These are phyloP conservation scores for Candida arabinofermentans DNA, from an alignment of 805 yeast species.

Conservation along the genomic window DNA sequence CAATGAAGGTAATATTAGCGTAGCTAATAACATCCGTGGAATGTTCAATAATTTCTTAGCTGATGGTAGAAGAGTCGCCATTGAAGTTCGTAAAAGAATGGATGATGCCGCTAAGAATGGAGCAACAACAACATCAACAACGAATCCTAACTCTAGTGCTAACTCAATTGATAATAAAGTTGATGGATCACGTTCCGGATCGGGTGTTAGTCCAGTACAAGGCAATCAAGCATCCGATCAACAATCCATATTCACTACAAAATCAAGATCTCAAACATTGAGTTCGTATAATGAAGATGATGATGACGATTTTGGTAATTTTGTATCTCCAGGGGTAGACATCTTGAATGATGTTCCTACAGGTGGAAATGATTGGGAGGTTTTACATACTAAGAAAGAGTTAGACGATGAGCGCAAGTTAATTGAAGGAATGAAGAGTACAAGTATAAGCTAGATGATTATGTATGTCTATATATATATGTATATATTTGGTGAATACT, in stretches of 20 bases:
- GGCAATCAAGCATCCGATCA: slow-evolving; percentile 11
- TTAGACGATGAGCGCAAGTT: slow-evolving; percentile 13
- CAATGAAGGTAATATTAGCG: slow-evolving; percentile 27
- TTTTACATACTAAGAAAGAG: slow-evolving; percentile 17
- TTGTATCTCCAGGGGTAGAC: slow-evolving; percentile 26
- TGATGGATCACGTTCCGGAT: no score
- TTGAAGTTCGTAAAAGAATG: slow-evolving; percentile 82
- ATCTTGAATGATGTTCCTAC: slow-evolving; percentile 19
- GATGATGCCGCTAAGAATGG: slow-evolving; percentile 53
- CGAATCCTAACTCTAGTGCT: no score
- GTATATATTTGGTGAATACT: background rate
- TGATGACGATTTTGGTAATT: slow-evolving; percentile 34
- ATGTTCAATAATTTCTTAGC: slow-evolving; percentile 89
- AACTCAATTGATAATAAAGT: no score
- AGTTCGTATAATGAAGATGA: slow-evolving; percentile 22
- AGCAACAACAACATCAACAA: background rate
- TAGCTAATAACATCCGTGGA: slow-evolving; percentile 64
- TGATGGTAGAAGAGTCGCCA: slow-evolving; percentile 90
- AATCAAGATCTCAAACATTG: slow-evolving; percentile 19
- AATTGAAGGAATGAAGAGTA: slow-evolving; percentile 6
- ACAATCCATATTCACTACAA: slow-evolving; percentile 15
- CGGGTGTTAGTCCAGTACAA: no score
- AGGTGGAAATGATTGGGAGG: slow-evolving; percentile 19
- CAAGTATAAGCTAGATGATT: background rate
- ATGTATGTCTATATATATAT: background rate